Evolutionary conservation across 148 eudicot species (phyloP).

Genomic region (Linanthus parryae): DNA sequence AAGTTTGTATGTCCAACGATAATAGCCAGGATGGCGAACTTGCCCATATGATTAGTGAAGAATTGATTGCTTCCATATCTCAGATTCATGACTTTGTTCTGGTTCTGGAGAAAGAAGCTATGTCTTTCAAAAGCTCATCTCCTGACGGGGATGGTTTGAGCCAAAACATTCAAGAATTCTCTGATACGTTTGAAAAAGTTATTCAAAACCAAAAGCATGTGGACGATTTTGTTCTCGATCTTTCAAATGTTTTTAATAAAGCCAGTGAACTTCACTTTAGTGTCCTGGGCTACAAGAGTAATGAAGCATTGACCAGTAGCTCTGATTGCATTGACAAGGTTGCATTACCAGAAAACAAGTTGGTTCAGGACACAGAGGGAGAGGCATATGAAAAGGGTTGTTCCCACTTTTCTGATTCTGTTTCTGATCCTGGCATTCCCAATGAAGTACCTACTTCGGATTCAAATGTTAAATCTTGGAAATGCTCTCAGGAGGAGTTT

Average conservation of each 20-base stretch:
- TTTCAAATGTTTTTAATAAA: constrained; percentile 50
- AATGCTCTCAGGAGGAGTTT: constrained; percentile 60
- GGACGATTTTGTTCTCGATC: constrained; percentile 42
- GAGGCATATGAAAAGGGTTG: constrained; percentile 43
- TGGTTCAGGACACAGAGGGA: constrained; percentile 24
- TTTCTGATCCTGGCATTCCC: constrained; percentile 69
- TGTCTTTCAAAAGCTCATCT: constrained; percentile 26
- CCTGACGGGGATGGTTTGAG: constrained; percentile 30
- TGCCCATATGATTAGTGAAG: constrained; percentile 19
- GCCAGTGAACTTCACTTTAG: constrained; percentile 45
- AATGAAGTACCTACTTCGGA: too few species aligned
- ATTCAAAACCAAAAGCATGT: constrained; percentile 28
- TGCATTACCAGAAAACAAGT: constrained; percentile 71
- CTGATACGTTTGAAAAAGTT: constrained; percentile 39
- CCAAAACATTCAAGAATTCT: constrained; percentile 41
- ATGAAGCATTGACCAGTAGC: constrained; percentile 41
- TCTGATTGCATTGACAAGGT: constrained; percentile 87
- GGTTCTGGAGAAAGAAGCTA: constrained; percentile 51
- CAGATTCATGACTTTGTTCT: constrained; percentile 42
- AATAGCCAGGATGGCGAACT: constrained; percentile 12
- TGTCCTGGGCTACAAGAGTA: constrained; percentile 40
- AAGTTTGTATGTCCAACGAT: constrained; percentile 23
- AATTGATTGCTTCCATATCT: constrained; percentile 42
- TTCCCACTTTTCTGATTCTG: constrained; percentile 47
- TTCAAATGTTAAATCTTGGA: too few species aligned